A percentile compares a stretch with the other conserved stretches of the same genome.
phyloP scores from a whole-genome alignment of 208 protist genomes.

The Plasmodiophora brassicae region DNA sequence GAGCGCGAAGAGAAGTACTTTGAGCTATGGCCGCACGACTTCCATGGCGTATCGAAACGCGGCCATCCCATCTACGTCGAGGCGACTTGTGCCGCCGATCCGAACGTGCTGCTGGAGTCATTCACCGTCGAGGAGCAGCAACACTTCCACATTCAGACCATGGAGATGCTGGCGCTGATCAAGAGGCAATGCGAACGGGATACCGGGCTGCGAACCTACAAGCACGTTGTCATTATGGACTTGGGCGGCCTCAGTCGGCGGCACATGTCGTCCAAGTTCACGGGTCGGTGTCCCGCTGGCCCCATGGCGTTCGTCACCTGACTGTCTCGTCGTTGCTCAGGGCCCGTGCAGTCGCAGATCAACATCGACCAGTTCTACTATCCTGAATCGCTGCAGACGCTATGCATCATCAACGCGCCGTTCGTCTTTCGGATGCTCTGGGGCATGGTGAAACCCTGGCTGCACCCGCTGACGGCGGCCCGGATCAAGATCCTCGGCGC shows the following conservation, averaged over 20 bases:
- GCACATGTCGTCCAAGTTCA: slow-evolving; percentile 15
- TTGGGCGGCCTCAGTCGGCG: neutral
- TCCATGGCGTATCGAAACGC: slow-evolving; percentile 7
- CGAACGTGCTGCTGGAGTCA: neutral
- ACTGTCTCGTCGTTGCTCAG: too few relatives aligned
- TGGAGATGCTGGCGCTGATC: slow-evolving; percentile 31
- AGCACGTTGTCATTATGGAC: slow-evolving; percentile 30
- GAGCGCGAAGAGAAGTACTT: slow-evolving; percentile 29
- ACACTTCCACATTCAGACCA: slow-evolving; percentile 19
- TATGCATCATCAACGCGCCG: slow-evolving; percentile 36
- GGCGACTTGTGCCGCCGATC: neutral
- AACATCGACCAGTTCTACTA: slow-evolving; percentile 33
- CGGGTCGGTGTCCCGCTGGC: too few relatives aligned
- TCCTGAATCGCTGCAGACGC: slow-evolving; percentile 36
- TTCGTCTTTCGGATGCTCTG: slow-evolving; percentile 32
- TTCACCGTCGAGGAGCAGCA: slow-evolving; percentile 23
- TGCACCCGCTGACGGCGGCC: slow-evolving; percentile 35
- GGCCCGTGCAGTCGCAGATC: slow-evolving; percentile 1
- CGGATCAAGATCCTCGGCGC: slow-evolving; percentile 31
- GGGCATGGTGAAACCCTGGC: slow-evolving; percentile 33
- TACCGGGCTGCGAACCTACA: neutral
- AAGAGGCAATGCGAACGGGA: slow-evolving; percentile 8
- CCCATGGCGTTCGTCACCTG: too few relatives aligned
- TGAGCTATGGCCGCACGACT: neutral
- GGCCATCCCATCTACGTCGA: slow-evolving; percentile 17